Base-by-base conservation (phyloP, 2,329 filamentous ascomycete genomes). In the Curvularia hawaiiensis region DNA sequence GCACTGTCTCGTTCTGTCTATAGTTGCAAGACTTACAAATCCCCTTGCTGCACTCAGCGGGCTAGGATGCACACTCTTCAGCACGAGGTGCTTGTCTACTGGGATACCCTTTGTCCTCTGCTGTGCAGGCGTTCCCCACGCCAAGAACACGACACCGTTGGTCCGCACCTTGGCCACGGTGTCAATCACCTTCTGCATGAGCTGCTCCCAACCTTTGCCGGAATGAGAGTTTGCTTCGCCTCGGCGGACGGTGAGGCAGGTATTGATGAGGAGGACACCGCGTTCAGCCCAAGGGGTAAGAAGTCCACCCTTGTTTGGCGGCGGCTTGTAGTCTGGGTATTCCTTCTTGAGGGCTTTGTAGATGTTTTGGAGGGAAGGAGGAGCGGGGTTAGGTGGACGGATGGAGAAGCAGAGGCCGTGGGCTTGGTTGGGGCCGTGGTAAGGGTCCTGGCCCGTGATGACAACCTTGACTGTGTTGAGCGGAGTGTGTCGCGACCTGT, bases 401-500 rank as follows among this genome's bases (percentile, higher is more conserved):
- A 98, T 93, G 47, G 92, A 97, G 83, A 99, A 99, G 74, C 91
- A 94, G 58, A 99, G 88, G 43, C 95, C 95, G 77, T 98, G 95
- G 50, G 95, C 95, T 82, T 99, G 95, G 77, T 96, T 96, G 75
- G 87, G 77, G 75, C 96, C 96, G 81, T 99, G 95, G 77, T 99
- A 99, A 3, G 95, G 95, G 75, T 99, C 95, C 80, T 99, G 95
- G 64, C 95, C 95, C 53, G 98, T 78, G 71, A 99, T 92, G 59
- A 99, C 93, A 56, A 90, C 90, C 77, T 96, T 97, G 75, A 98
- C 93, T 14, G 84, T 89, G 79, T 89, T 81, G 67, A 99, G 88
- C 8, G 95, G 93, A 0, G 94, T 97, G 76, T 96, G 90, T 26
- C 92, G 90, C 59, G 94, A 97, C 94, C 94, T 97, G 58, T 30